Conservation (phyloP, 1,139 yeast genomes). For the Suhomyces chickasaworum region DNA sequence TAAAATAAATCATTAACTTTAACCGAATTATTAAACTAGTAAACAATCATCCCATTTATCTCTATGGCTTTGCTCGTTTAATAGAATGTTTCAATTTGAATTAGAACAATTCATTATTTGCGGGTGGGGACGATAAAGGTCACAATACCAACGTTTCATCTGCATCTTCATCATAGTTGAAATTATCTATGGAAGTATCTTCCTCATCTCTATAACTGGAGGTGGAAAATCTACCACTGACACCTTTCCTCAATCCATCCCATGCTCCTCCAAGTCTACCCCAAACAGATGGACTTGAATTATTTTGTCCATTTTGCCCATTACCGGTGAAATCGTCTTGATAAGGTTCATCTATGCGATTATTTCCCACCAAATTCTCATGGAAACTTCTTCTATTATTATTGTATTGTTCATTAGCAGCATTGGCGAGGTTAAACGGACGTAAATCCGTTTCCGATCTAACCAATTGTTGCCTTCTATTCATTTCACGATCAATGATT, state of each 20-base stretch:
- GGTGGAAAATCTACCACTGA: conserved; percentile 18
- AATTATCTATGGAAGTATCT: conserved; percentile 25
- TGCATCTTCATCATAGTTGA: conserved; percentile 36
- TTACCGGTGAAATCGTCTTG: conserved; percentile 4
- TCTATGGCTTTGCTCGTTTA: no score
- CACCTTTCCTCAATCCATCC: conserved; percentile 23
- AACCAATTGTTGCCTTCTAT: conserved; percentile 28
- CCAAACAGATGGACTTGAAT: conserved; percentile 21
- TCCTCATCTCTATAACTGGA: conserved; percentile 20
- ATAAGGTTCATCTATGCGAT: conserved; percentile 9
- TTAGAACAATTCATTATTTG: no score
- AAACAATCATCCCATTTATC: no score
- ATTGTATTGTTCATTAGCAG: conserved; percentile 38
- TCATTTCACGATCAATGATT: conserved; percentile 39
- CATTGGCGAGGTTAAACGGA: conserved; percentile 32
- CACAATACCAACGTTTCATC: conserved; percentile 28
- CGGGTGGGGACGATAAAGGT: neutral
- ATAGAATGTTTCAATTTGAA: no score
- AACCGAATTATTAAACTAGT: neutral
- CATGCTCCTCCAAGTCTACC: conserved; percentile 30
- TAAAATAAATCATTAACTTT: neutral
- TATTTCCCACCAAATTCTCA: conserved; percentile 19
- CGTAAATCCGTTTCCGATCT: conserved; percentile 21
- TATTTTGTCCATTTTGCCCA: neutral
- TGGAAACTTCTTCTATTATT: conserved; percentile 32